A percentile compares a stretch with the other conserved stretches of the same genome.
Conservation (phyloP, 208 protist species). For the Polymyxa betae region DNA sequence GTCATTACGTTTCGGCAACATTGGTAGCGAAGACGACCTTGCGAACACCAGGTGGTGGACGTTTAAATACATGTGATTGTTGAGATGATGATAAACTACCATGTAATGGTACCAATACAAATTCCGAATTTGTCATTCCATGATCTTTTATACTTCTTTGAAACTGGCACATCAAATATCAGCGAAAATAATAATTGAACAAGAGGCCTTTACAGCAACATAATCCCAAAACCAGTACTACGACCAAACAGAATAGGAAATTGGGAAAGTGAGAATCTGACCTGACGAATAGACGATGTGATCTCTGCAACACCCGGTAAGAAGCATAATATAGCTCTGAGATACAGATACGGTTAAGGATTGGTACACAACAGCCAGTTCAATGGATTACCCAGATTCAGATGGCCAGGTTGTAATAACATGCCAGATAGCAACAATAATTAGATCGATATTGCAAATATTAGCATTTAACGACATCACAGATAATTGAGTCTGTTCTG, state of each 20-base stretch:
- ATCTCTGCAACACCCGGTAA: background rate
- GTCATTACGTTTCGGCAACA: conserved; percentile 46
- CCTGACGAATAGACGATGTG: background rate
- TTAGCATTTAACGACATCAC: too few species aligned
- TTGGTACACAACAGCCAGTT: too few species aligned
- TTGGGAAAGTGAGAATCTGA: background rate
- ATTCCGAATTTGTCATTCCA: background rate
- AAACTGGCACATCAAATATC: background rate
- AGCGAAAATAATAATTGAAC: background rate
- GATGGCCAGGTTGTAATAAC: too few species aligned
- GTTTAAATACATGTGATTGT: background rate
- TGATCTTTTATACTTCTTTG: background rate
- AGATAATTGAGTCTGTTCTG: too few species aligned
- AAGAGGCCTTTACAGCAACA: too few species aligned
- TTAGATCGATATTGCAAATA: too few species aligned
- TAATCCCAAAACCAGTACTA: too few species aligned
- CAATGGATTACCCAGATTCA: too few species aligned
- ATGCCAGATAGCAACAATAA: too few species aligned
- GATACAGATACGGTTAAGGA: too few species aligned
- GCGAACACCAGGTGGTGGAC: background rate
- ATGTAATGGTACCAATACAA: background rate
- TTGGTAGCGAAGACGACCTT: conserved; percentile 53
- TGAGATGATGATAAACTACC: background rate
- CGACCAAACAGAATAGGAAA: too few species aligned
- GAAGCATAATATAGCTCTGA: background rate